Percentiles rank a stretch among this genome's conserved stretches.
phyloP scores from a whole-genome alignment of 352 stramenopile species.

The Globisporangium cylindrosporum region DNA sequence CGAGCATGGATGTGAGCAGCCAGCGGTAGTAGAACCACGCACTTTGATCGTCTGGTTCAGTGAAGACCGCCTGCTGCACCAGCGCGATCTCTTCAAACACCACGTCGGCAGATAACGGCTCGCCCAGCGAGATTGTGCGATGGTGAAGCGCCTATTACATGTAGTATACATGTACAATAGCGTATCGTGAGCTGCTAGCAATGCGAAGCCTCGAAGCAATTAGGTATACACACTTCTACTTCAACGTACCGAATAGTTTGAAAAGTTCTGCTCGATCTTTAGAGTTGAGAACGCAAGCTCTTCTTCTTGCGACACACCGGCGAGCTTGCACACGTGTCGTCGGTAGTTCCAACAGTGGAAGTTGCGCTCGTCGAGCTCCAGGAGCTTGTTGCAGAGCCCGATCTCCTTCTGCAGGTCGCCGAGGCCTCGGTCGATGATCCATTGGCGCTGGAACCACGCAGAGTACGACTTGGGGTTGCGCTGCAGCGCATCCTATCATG shows the following conservation, averaged over 20 bases:
- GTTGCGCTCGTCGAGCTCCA: conserved; percentile 96
- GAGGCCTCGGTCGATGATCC: conserved; percentile 73
- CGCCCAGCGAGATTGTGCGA: conserved; percentile 49
- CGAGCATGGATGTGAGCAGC: conserved; percentile 82
- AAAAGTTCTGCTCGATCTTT: conserved; percentile 98
- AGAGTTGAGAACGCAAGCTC: conserved; percentile 94
- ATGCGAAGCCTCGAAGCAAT: no score
- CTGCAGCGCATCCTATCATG: conserved; percentile 84
- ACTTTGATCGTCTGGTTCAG: conserved; percentile 98
- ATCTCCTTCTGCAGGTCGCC: conserved; percentile 74
- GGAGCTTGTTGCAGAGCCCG: conserved; percentile 63
- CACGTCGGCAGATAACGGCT: conserved; percentile 45
- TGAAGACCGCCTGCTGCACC: conserved; percentile 96
- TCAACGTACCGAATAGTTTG: conserved; percentile 94
- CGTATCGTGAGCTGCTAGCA: background rate
- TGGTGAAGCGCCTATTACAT: conserved; percentile 53
- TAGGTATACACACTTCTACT: no score
- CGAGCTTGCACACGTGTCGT: conserved; percentile 62
- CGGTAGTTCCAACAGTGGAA: conserved; percentile 99
- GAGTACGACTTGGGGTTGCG: conserved; percentile 98
- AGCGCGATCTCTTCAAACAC: conserved; percentile 76
- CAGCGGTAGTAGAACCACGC: conserved; percentile 98
- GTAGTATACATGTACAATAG: background rate
- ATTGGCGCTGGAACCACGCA: conserved; percentile 89
- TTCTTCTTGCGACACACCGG: conserved; percentile 46